Conservation (phyloP, 2,329 filamentous ascomycete genomes). For the Venturia carpophila region DNA sequence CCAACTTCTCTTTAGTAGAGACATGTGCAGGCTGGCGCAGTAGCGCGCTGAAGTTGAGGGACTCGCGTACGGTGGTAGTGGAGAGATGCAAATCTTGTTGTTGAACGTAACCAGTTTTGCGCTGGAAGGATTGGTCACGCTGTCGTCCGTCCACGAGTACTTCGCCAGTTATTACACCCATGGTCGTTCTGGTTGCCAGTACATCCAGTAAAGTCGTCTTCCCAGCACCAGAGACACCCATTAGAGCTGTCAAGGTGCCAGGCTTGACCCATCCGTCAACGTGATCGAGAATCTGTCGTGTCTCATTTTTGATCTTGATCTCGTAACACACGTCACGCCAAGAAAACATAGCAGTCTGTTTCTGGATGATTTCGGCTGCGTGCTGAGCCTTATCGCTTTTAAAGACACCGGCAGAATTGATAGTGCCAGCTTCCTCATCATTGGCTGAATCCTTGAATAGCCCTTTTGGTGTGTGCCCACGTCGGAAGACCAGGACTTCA, state of each 20-base stretch:
- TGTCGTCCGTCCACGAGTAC: slow-evolving; percentile 74
- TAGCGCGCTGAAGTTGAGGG: slow-evolving; percentile 75
- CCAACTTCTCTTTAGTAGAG: slow-evolving; percentile 68
- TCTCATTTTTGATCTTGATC: slow-evolving; percentile 71
- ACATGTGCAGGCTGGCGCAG: slow-evolving; percentile 73
- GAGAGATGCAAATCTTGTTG: slow-evolving; percentile 85
- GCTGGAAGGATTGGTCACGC: slow-evolving; percentile 76
- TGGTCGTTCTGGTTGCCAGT: slow-evolving; percentile 74
- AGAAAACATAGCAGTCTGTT: slow-evolving; percentile 71
- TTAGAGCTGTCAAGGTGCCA: slow-evolving; percentile 78
- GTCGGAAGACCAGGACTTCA: slow-evolving; percentile 43
- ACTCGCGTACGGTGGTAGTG: slow-evolving; percentile 81
- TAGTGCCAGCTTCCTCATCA: slow-evolving; percentile 34
- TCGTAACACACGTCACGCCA: slow-evolving; percentile 76
- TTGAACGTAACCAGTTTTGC: slow-evolving; percentile 86
- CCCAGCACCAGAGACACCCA: slow-evolving; percentile 88
- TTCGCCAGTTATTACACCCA: slow-evolving; percentile 80
- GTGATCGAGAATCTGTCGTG: slow-evolving; percentile 69
- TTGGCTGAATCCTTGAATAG: slow-evolving; percentile 24
- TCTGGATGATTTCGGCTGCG: slow-evolving; percentile 35
- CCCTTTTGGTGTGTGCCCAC: slow-evolving; percentile 31
- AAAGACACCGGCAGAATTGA: slow-evolving; percentile 24
- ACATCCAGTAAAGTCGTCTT: slow-evolving; percentile 88
- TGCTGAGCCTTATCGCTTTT: slow-evolving; percentile 7
- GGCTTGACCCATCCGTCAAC: slow-evolving; percentile 93